Evolutionary conservation across 2,329 filamentous ascomycete species (phyloP), one percentile per base, ranked within the genome.

Genomic region (Dothistroma pini): DNA sequence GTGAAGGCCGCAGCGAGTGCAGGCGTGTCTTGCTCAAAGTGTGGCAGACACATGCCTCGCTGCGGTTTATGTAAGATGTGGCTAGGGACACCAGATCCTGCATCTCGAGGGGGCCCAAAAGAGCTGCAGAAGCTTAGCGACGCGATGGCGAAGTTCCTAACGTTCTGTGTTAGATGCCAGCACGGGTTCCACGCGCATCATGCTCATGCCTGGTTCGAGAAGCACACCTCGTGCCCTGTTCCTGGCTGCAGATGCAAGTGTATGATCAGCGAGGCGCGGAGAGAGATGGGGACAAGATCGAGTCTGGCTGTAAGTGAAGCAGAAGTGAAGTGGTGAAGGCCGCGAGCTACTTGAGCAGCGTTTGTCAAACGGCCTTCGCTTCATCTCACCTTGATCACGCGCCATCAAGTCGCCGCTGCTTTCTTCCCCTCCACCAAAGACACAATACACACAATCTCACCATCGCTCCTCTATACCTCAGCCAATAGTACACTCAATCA

Each of bases 131-230:
- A 67, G 56, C 54, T 55, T 58, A 57, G 52, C 60, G 82, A 84
- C 63, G 59, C 78, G 7, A 81, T 86, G 77, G 79, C 78, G 16
- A 76, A 80, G 57, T 81, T 86, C 34, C 78, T 86, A 64, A 81
- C 82, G 4, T 85, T 87, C 68, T 88, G 86, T 68, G 83, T 84
- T 66, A 81, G 78, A 61, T 88, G 86, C 70, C 83, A 83, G 66
- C 86, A 88, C 75, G 85, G 84, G 0, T 86, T 83, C 66, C 86
- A 88, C 75, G 84, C 83, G 3, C 77, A 85, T 71, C 85, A 88
- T 77, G 85, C 86, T 11, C 75, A 79, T 65, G 79, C 82, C 63
- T 88, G 86, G 86, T 88, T 88, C 72, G 73, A 71, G 22, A 78
- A 77, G 66, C 81, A 84, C 72, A 74, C 74, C 41, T 78, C 79